Evolutionary conservation across 2,329 filamentous ascomycete genomes (phyloP), one percentile per base, ranked within the genome.

Genomic region (Mycosphaerelloides madeirae): DNA sequence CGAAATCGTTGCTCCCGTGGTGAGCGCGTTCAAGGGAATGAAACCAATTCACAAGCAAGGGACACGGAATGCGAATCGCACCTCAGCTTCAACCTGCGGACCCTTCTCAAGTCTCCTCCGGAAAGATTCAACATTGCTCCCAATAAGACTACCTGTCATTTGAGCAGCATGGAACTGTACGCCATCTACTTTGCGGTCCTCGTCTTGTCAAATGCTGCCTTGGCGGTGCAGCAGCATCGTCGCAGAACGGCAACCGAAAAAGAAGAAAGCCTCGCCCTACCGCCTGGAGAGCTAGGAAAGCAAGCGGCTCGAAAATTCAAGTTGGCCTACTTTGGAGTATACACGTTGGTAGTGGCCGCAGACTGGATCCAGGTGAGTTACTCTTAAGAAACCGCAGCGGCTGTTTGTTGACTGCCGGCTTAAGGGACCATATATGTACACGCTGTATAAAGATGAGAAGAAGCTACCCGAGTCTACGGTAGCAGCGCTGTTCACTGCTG

Each of bases 401-500:
- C n/a, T n/a, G n/a, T 31, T 6, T 11, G 2, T 13, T 18, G n/a
- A 8, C 16, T 38, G 25, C 15, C 25, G 12, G 15, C 18, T 34
- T 2, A 13, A 70, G 67, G 70, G 72, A 1, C 72, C 73, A 4
- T 72, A 75, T 41, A 71, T 75, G 31, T 77, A 77, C 52, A 71
- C 72, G 3, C 68, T 76, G 8, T 77, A 76, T 63, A 75, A 72
- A 60, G 70, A 75, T 54, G 69, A 74, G 38, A 74, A 75, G 46
- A 55, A 63, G 4, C 64, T 76, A 1, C 58, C 68, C 3, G 73
- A 76, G 49, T 63, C 66, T 36, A 54, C 61, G 3, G 69, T 74
- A n/a, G 73, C 70, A 20, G 62, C 61, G 25, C 61, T 76, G 9
- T 75, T 73, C 53, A 68, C 70, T 4, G 65, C 67, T 13, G 67